Evolutionary conservation across 805 yeast species (phyloP), one percentile per base, ranked within the genome.

Genomic region (Suhomyces kilbournensis): DNA sequence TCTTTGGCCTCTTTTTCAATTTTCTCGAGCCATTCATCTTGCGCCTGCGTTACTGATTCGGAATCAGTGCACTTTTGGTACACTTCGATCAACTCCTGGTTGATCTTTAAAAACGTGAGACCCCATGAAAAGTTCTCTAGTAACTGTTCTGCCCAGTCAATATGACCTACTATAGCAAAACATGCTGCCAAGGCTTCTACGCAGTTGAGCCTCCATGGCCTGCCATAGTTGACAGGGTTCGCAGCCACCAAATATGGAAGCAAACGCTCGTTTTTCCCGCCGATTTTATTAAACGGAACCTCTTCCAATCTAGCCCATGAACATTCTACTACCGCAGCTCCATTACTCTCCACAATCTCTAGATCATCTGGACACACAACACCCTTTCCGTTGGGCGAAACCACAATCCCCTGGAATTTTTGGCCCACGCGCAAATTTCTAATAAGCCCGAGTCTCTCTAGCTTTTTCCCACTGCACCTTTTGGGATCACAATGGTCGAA

Each of bases 401-500:
- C 96, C 7, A 93, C 90, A 3, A 94, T 69, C 7, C 99, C 99
- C 53, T 80, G 85, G 63, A 90, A 93, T 69, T 91, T 93, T 66
- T 92, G 97, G 0, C 99, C 99, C n/a, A 94, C 82, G 54, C 96
- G 74, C 55, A 94, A 66, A 50, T 82, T 81, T 55, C 83, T 82
- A 48, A 94, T 92, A 19, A 90, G 70, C 0, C 98, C 98, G 19
- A 93, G 69, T 51, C 98, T 77, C 63, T 90, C 97, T 28, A 94
- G 76, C 66, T 91, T 92, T 73, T 94, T 94, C 17, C 99, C 99
- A 58, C 96, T 86, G 67, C 99, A 94, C 65, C 97, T 79, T 65
- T 94, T 94, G 1, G 99, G 99, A 70, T 94, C 99, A 73, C 99
- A 94, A 66, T 94, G 99, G 59, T 92, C 97, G 65, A 94, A 94